Evolutionary conservation across 164 flowering plant species (phyloP).

Genomic region (Annona cherimola): DNA sequence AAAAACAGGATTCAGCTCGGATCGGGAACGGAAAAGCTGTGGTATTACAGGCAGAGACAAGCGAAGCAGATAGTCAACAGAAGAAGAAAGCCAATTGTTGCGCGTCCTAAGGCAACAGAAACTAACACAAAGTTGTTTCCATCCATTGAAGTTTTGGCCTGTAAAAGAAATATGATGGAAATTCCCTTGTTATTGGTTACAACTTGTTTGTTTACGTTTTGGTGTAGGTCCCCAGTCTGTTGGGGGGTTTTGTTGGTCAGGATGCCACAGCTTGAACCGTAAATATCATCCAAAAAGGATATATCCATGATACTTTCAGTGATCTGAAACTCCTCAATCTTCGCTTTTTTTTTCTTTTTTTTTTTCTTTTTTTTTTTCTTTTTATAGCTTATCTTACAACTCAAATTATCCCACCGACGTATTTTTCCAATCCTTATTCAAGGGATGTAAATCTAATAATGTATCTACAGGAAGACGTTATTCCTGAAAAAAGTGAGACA

Average conservation of each 20-base stretch:
- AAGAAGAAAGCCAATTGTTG: slow-evolving; percentile 33
- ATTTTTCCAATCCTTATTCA: too few relatives aligned
- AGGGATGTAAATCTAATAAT: too few relatives aligned
- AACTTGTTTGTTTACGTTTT: neutral
- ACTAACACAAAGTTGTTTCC: neutral
- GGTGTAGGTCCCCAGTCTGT: neutral
- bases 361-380: too few relatives aligned
- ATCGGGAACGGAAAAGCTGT: slow-evolving; percentile 50
- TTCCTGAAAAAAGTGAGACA: too few relatives aligned
- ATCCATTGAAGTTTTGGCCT: neutral
- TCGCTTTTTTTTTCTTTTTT: too few relatives aligned
- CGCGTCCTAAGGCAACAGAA: slow-evolving; percentile 6
- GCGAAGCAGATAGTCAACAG: slow-evolving; percentile 19
- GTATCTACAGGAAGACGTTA: too few relatives aligned
- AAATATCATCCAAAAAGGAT: too few relatives aligned
- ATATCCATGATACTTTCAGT: too few relatives aligned
- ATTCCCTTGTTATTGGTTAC: slow-evolving; percentile 8
- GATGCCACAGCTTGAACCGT: too few relatives aligned
- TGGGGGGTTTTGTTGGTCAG: neutral
- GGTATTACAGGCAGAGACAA: slow-evolving; percentile 32
- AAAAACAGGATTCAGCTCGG: slow-evolving; percentile 30
- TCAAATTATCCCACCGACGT: too few relatives aligned
- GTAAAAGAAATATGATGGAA: slow-evolving; percentile 15
- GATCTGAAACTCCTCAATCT: too few relatives aligned
- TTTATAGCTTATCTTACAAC: too few relatives aligned